phyloP scores from a whole-genome alignment of 2,329 filamentous ascomycete species.

The Ascochyta rabiei region DNA sequence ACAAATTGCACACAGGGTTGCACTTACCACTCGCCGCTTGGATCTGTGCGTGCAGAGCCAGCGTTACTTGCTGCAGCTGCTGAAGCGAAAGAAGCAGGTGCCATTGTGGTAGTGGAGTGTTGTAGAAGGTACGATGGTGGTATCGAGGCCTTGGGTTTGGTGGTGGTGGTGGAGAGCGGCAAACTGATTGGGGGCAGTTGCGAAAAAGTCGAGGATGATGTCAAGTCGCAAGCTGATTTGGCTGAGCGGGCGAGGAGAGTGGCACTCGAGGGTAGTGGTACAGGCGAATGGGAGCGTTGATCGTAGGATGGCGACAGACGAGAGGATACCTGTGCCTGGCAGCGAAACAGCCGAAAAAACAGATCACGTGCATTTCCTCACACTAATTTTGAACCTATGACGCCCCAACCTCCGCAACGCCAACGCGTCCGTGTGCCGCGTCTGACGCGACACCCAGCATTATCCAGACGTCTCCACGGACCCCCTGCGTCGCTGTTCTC shows the following conservation, averaged over 20 bases:
- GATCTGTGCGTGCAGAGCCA: conserved; percentile 51
- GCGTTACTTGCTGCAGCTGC: conserved; percentile 55
- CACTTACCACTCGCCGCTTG: conserved; percentile 55
- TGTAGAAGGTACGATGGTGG: conserved; percentile 29
- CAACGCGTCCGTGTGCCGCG: conserved; percentile 7
- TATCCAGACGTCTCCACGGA: background rate
- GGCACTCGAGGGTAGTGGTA: conserved; percentile 24
- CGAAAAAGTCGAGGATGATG: conserved; percentile 24
- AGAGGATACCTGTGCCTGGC: conserved; percentile 13
- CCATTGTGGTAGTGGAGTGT: conserved; percentile 45
- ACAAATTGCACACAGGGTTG: conserved; percentile 4
- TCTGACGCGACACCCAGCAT: conserved; percentile 10
- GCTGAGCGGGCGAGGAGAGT: conserved; percentile 19
- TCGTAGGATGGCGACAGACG: conserved; percentile 18
- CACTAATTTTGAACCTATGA: conserved; percentile 13
- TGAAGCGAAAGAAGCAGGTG: conserved; percentile 58
- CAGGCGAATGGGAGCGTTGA: conserved; percentile 27
- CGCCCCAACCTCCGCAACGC: conserved; percentile 11
- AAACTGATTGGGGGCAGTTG: conserved; percentile 31
- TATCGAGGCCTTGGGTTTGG: conserved; percentile 34
- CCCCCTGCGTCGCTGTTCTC: background rate
- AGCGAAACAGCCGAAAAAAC: conserved; percentile 13
- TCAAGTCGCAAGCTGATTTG: conserved; percentile 29
- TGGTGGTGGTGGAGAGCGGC: conserved; percentile 32
- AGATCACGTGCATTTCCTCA: conserved; percentile 8